A percentile compares a stretch with the other conserved stretches of the same genome.
These are phyloP conservation scores for Spiromastix sp. DNA, from an alignment of 2,329 filamentous ascomycete species.

Conservation along the genomic window DNA sequence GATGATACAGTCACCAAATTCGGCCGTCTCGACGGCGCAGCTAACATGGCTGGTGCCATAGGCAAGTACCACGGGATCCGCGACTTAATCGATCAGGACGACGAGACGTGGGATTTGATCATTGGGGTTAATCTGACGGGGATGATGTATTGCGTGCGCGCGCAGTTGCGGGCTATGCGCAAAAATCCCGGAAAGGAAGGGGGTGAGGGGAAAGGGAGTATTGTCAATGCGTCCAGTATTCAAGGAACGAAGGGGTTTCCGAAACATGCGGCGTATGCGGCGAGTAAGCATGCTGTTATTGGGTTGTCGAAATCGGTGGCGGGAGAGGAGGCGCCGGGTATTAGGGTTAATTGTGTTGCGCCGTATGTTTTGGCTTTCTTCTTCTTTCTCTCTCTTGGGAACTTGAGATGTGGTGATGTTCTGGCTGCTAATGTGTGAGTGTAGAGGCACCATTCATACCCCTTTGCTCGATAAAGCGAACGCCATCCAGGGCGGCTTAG, in stretches of 20 bases:
- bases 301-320: slow-evolving; percentile 28
- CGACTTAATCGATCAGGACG: slow-evolving; percentile 22
- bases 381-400: not conserved
- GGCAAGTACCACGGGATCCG: slow-evolving; percentile 20
- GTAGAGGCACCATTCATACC: slow-evolving; percentile 24
- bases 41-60: slow-evolving; percentile 29
- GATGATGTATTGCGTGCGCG: slow-evolving; percentile 41
- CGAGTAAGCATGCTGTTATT: slow-evolving; percentile 25
- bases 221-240: slow-evolving; percentile 43
- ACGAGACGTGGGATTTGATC: slow-evolving; percentile 32
- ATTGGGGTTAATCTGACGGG: slow-evolving; percentile 38
- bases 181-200: slow-evolving; percentile 8
- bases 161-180: slow-evolving; percentile 36
- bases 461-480: slow-evolving; percentile 20
- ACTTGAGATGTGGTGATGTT: too few species aligned
- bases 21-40: slow-evolving; percentile 30
- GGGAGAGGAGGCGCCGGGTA: slow-evolving; percentile 25
- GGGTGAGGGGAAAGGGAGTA: slow-evolving; percentile 31
- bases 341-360: slow-evolving; percentile 33
- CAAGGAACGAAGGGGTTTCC: slow-evolving; percentile 30
- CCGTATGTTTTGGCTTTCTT: slow-evolving; percentile 23
- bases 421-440: too few species aligned
- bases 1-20: slow-evolving; percentile 23
- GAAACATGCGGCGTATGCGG: slow-evolving; percentile 22
- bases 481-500: slow-evolving; percentile 15